These are phyloP conservation scores for Thermothelomyces thermophilus DNA, from an alignment of 2,329 filamentous ascomycete genomes.

Conservation along the genomic window DNA sequence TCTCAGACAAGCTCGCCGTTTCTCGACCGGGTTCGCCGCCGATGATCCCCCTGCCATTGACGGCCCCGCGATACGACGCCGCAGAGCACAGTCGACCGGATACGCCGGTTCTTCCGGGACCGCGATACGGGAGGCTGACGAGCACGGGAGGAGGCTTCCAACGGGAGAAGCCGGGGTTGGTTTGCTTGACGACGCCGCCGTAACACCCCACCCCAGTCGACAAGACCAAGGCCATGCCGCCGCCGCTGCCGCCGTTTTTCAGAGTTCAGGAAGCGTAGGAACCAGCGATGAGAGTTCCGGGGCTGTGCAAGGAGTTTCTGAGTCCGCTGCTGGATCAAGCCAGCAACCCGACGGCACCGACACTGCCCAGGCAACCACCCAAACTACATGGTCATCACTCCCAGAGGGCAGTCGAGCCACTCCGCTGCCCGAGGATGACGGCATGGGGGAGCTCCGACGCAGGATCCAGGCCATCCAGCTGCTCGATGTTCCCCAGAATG, in stretches of 20 bases:
- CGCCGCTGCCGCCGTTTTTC: not conserved
- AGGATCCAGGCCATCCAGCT: slow-evolving; percentile 64
- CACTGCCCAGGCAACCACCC: not conserved
- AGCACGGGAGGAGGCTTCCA: slow-evolving; percentile 4
- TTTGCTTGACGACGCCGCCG: not conserved
- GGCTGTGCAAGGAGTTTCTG: not conserved
- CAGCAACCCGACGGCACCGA: not conserved
- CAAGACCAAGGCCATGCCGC: not conserved
- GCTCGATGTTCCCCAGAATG: slow-evolving; percentile 47
- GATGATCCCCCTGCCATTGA: slow-evolving; percentile 30
- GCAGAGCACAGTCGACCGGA: slow-evolving; percentile 16
- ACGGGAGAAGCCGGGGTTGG: not conserved
- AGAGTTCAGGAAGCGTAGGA: not conserved
- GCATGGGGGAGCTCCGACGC: slow-evolving; percentile 60
- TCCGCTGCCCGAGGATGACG: slow-evolving; percentile 66
- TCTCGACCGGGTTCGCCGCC: slow-evolving; percentile 40
- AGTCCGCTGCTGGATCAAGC: not conserved
- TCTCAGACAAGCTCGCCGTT: slow-evolving; percentile 57
- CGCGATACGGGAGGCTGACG: slow-evolving; percentile 23
- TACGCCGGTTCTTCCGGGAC: slow-evolving; percentile 19
- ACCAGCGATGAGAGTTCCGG: not conserved
- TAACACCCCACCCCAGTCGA: not conserved
- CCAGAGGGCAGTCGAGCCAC: slow-evolving; percentile 3
- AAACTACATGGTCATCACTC: not conserved
- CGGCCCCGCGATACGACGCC: slow-evolving; percentile 19